phyloP scores from a whole-genome alignment of 441 rosid genomes.

The Syzygium malaccense region DNA sequence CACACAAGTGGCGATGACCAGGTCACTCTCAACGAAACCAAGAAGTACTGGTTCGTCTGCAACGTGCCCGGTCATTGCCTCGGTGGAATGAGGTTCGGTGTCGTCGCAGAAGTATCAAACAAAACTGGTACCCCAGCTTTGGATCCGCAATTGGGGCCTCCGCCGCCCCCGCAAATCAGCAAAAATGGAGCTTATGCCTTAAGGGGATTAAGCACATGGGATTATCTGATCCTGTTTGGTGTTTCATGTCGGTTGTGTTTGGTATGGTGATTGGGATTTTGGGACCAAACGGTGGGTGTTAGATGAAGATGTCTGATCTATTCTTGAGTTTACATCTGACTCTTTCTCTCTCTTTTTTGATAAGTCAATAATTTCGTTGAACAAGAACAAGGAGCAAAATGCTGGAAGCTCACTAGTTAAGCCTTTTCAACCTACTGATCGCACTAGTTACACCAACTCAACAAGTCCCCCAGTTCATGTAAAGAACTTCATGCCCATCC shows the following conservation, averaged over 20 bases:
- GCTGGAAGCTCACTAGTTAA: not conserved
- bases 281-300: not conserved
- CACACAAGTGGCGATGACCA: conserved; percentile 36
- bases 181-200: not conserved
- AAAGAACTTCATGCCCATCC: too few species aligned
- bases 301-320: not conserved
- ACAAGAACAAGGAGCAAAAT: not conserved
- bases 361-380: not conserved
- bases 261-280: not conserved
- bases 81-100: conserved; percentile 50
- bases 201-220: not conserved
- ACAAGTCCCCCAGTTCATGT: not conserved
- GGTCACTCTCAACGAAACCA: conserved; percentile 21
- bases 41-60: conserved; percentile 49
- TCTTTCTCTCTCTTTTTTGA: not conserved
- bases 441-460: not conserved
- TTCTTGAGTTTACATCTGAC: not conserved
- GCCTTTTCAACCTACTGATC: not conserved
- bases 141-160: not conserved
- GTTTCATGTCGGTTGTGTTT: not conserved
- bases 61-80: conserved; percentile 37
- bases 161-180: not conserved
- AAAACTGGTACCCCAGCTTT: not conserved
- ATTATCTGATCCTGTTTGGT: not conserved
- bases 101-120: conserved; percentile 14